Conservation (phyloP, 2,329 filamentous ascomycete species). For the Paecilomyces fulvus region DNA sequence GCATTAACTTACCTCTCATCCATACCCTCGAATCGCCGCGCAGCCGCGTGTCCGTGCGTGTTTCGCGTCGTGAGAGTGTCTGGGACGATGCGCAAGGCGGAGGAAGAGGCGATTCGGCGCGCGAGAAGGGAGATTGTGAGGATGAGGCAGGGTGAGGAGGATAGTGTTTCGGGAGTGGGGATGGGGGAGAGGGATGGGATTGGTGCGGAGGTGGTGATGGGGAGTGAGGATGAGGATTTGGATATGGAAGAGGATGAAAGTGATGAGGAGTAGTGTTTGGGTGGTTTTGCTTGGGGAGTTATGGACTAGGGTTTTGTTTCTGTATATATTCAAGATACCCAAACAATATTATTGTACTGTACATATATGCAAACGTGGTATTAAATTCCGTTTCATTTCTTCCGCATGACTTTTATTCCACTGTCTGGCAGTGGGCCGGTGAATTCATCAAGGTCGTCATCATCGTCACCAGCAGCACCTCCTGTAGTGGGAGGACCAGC, state of each 20-base stretch:
- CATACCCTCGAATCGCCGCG: constrained; percentile 38
- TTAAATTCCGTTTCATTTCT: constrained; percentile 43
- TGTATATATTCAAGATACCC: constrained; percentile 16
- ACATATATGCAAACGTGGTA: constrained; percentile 13
- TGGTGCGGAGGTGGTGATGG: constrained; percentile 22
- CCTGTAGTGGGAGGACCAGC: constrained; percentile 14
- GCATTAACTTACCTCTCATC: constrained; percentile 71
- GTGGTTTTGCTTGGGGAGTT: neutral
- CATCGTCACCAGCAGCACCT: constrained; percentile 18
- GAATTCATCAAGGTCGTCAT: constrained; percentile 28
- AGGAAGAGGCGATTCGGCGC: constrained; percentile 77
- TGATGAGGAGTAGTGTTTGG: constrained; percentile 27
- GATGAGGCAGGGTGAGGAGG: constrained; percentile 47
- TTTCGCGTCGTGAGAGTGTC: constrained; percentile 80
- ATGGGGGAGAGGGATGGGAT: constrained; percentile 26
- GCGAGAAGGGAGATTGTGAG: constrained; percentile 64
- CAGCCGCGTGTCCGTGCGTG: constrained; percentile 50
- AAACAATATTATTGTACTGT: constrained; percentile 13
- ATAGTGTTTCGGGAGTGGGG: constrained; percentile 34
- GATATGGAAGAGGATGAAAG: constrained; percentile 37
- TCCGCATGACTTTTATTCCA: constrained; percentile 65
- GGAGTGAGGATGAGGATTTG: constrained; percentile 24
- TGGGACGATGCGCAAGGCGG: constrained; percentile 85
- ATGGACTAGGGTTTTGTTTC: constrained; percentile 5
- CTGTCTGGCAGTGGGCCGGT: constrained; percentile 43